Evolutionary conservation across 108 stramenopile species (phyloP), one percentile per base, ranked within the genome.

Genomic region (Craspedostauros australis): DNA sequence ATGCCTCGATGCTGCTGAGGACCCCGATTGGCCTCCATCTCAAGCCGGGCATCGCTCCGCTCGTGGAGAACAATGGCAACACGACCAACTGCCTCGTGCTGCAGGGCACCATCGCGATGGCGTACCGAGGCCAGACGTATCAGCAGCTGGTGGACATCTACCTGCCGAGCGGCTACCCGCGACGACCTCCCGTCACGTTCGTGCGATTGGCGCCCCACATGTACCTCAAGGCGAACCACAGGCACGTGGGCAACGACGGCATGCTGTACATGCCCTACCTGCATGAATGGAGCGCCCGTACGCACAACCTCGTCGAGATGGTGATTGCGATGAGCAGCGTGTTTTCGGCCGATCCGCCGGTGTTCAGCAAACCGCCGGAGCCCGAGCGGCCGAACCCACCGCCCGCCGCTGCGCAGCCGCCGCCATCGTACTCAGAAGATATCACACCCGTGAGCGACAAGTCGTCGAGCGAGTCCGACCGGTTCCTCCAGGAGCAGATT

Each of bases 311-410:
- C 16, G 65, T 70, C 3, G 82, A 93, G 65, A 62, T 95, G 60
- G 76, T 78, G 25, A 77, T 75, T 14, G 75, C 63, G 44, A 87
- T 96, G 91, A 84, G 79, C 27, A 66, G 63, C 36, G 80, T 96
- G 32, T 98, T 98, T 65, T 88, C 89, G 4, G 72, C 66, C 21
- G 95, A 97, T 43, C 98, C 98, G 7, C 98, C 98, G 8, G 88
- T 96, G 36, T 97, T 85, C 70, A 70, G 91, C 37, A 81, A 63
- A 18, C 54, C 63, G 22, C 51, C 73, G 0, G 55, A 68, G 21
- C 41, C 56, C 12, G 21, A 61, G 21, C 76, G 57, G 19, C 45
- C 57, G 5, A 60, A 62, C 14, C 57, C 58, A 45, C 54, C 47
- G 2, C 52, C 57, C 28, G 41, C 54, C n/a, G n/a, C 29, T 5